phyloP scores from a whole-genome alignment of 2,329 filamentous ascomycete genomes.

The Pseudogymnoascus sp. region DNA sequence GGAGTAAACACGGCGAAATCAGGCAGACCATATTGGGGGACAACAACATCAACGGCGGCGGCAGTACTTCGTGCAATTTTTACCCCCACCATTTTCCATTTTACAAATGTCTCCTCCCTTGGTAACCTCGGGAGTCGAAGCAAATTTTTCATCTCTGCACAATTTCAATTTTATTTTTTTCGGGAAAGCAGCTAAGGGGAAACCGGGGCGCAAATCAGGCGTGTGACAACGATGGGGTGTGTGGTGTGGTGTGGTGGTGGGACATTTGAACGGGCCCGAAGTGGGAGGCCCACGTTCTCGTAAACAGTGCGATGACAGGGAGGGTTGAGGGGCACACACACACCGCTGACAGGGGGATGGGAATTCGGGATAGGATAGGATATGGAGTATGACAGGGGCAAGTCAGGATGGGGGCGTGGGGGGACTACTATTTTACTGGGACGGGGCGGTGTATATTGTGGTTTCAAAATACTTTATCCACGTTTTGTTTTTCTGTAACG shows the following conservation, averaged over 20 bases:
- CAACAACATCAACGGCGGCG: background rate
- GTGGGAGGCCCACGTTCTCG: background rate
- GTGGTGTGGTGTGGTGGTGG: too few relatives aligned
- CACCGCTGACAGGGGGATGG: background rate
- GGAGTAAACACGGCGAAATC: background rate
- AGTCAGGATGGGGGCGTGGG: background rate
- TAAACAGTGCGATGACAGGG: background rate
- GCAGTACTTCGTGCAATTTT: background rate
- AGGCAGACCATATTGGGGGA: background rate
- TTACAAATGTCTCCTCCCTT: background rate
- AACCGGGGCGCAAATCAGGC: background rate
- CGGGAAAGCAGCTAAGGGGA: background rate
- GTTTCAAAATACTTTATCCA: background rate
- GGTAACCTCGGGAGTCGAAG: background rate
- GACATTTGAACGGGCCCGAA: background rate
- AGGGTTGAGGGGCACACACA: background rate
- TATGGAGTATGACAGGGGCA: background rate
- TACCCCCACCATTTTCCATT: background rate
- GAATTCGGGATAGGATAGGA: background rate
- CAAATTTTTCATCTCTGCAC: background rate
- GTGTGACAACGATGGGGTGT: too few relatives aligned
- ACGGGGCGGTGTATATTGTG: background rate
- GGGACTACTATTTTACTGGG: background rate
- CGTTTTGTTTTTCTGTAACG: background rate
- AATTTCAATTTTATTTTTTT: too few relatives aligned